A percentile compares a stretch with the other conserved stretches of the same genome.
Conservation (phyloP, 2,329 filamentous ascomycete genomes). For the Byssochlamys sp. region DNA sequence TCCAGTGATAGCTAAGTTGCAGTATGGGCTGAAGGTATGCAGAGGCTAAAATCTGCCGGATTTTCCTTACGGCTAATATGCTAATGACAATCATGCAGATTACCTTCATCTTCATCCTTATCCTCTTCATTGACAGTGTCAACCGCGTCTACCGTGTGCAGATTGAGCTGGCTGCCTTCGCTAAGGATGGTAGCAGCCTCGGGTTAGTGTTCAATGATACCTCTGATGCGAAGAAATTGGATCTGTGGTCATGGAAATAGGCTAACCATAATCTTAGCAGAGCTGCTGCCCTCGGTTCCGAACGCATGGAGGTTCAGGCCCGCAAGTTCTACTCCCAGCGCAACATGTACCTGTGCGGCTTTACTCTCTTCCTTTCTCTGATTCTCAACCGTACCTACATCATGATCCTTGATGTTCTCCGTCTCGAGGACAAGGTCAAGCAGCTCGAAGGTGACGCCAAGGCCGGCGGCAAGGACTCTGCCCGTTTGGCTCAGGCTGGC, state of each 20-base stretch:
- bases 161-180: conserved; percentile 66
- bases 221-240: conserved; percentile 4
- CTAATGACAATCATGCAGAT: conserved; percentile 46
- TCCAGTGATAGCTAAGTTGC: conserved; percentile 74
- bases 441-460: conserved; percentile 60
- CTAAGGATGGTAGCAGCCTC: conserved; percentile 48
- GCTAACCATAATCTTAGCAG: conserved; percentile 31
- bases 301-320: conserved; percentile 95
- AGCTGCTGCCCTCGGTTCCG: conserved; percentile 69
- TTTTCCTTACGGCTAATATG: background rate
- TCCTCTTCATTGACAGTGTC: conserved; percentile 95
- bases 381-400: conserved; percentile 97
- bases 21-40: conserved; percentile 83
- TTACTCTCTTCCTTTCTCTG: conserved; percentile 95
- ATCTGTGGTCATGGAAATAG: background rate
- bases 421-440: conserved; percentile 86
- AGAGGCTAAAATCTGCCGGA: background rate
- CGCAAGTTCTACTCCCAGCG: conserved; percentile 99
- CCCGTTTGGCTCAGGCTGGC: conserved; percentile 63
- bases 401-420: conserved; percentile 86
- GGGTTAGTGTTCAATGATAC: conserved; percentile 36
- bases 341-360: conserved; percentile 99
- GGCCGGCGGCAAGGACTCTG: conserved; percentile 56
- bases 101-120: conserved; percentile 96
- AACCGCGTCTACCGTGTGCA: conserved; percentile 94